Evolutionary conservation across 306 rosid genomes (phyloP), one percentile per base, ranked within the genome.

Genomic region (Bauhinia variegata): DNA sequence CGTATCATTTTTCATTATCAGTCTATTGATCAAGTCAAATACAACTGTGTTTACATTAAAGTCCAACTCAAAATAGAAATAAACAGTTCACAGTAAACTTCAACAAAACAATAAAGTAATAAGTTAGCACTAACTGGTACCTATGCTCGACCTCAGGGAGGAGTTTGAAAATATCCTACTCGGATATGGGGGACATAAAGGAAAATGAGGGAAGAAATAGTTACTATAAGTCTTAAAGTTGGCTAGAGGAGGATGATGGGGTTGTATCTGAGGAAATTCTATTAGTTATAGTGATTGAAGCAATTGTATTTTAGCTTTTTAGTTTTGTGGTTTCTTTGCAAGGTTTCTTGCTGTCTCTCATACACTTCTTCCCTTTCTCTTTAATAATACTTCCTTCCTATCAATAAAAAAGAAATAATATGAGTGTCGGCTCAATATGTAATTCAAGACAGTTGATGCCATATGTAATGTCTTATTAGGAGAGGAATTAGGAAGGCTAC

Each of bases 401-500:
- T 23, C 28, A 23, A 23, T 23, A 23, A 23, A 23, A 23, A 23
- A n/a, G n/a, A 23, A 23, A 23, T 23, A 23, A 1, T 23, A 23
- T 23, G 28, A 23, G 28, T 23, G 28, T 23, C 2, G n/a, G 28
- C 30, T 48, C 74, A 32, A 60, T 17, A 67, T 42, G 54, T 28
- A 30, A 59, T 33, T 74, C 38, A 6, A 39, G 54, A 11, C 57
- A 54, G 54, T 52, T 37, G 6, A 0, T 54, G 49, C 16, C 3
- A 1, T 31, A 48, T 4, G 14, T 47, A 36, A 38, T 34, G 16
- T 49, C 62, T 28, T 56, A 16, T 8, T 36, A 49, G 41, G 56
- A 50, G 33, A 67, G 52, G 75, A 67, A 61, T 53, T 52, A 23
- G 28, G 28, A 60, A 37, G 42, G 51, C 15, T 19, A 38, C 28